Evolutionary conservation across 805 yeast species (phyloP), one percentile per base, ranked within the genome.

Genomic region (Jamesozyma gamospora): DNA sequence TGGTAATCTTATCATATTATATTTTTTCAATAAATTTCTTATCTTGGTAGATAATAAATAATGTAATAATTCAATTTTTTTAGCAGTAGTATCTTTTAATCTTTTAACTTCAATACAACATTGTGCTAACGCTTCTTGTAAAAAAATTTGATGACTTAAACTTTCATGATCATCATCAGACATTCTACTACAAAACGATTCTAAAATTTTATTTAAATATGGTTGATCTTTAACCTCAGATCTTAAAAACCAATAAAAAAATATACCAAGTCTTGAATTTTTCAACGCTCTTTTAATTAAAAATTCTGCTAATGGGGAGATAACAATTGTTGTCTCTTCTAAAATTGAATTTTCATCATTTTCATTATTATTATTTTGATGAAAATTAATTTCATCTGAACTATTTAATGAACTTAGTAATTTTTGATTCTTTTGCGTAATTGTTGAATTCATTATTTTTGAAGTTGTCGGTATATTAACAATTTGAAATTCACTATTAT

Each of bases 241-340:
- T 47, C 79, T 80, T 37, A 92, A 72, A 55, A 81, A 85, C 97
- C 98, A 92, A 58, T 85, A 88, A 44, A 94, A 76, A 53, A 74
- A 85, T 53, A 79, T 87, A 0, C 95, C 92, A 31, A 94, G 65
- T 15, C 72, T 66, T 16, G 73, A 71, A 53, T 81, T 82, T 15
- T 71, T 64, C 1, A 79, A 66, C 0, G 95, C 78, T 34, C 90
- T 69, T 21, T 77, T 77, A 32, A 88, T 79, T 31, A 92, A 64
- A 53, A 90, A 87, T 38, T 75, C 74, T 1, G 85, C 83, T 37
- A 82, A 62, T 0, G 88, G 86, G 0, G 90, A 78, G 13, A 66
- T 50, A 6, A 56, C 48, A 35, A 59, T 45, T 11, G 60, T 45
- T 35, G 48, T 41, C 18, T 51, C 53, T 2, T 46, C 52, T 24